These are phyloP conservation scores for Trichophyton equinum DNA, from an alignment of 2,329 filamentous ascomycete species.

Conservation along the genomic window DNA sequence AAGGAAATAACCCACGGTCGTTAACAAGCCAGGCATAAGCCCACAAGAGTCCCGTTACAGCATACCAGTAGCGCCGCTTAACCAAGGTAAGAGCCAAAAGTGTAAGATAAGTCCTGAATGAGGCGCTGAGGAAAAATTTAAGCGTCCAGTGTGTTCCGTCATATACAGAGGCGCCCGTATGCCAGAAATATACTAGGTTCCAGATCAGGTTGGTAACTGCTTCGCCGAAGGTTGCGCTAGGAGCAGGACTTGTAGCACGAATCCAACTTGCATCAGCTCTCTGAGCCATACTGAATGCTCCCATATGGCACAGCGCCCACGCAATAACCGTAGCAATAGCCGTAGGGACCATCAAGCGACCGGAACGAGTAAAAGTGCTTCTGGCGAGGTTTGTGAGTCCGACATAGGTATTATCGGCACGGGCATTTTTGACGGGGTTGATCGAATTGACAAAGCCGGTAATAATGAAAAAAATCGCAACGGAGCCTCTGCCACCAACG, in stretches of 20 bases:
- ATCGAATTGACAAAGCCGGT: slow-evolving; percentile 23
- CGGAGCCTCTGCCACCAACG: slow-evolving; percentile 16
- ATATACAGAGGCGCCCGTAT: slow-evolving; percentile 29
- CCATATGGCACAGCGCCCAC: slow-evolving; percentile 19
- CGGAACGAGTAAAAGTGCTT: slow-evolving; percentile 17
- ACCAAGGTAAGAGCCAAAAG: slow-evolving; percentile 31
- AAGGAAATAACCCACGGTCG: slow-evolving; percentile 14
- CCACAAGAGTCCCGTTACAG: slow-evolving; percentile 27
- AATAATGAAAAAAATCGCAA: slow-evolving; percentile 22
- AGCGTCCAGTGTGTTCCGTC: slow-evolving; percentile 35
- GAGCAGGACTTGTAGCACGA: slow-evolving; percentile 8
- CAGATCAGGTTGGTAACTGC: slow-evolving; percentile 14
- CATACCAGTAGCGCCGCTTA: slow-evolving; percentile 24
- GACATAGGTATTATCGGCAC: slow-evolving; percentile 14
- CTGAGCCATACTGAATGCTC: slow-evolving; percentile 16
- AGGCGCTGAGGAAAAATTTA: slow-evolving; percentile 31
- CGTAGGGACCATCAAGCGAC: slow-evolving; percentile 19
- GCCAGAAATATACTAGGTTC: slow-evolving; percentile 22
- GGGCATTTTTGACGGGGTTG: slow-evolving; percentile 17
- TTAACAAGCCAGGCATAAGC: slow-evolving; percentile 26
- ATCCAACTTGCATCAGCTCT: slow-evolving; percentile 19
- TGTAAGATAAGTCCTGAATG: slow-evolving; percentile 32
- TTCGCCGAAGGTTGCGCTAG: slow-evolving; percentile 11
- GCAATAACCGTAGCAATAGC: slow-evolving; percentile 14
- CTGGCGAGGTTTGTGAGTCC: slow-evolving; percentile 17